phyloP scores from a whole-genome alignment of 2,329 filamentous ascomycete genomes.

The Phoma sp. region DNA sequence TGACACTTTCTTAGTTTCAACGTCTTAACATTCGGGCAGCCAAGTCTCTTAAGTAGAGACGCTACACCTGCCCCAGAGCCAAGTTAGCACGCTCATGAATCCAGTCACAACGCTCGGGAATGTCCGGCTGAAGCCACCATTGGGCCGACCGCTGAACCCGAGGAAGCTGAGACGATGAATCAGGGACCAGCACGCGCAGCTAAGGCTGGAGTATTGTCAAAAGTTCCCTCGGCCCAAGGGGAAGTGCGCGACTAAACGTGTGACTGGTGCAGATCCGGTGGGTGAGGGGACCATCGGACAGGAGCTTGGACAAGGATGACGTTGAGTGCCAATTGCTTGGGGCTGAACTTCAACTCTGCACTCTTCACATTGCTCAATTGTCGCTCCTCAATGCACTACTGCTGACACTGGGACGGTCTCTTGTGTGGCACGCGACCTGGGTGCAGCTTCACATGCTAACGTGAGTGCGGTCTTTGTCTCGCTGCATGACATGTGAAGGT shows the following conservation, averaged over 20 bases:
- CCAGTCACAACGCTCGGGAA: constrained; percentile 37
- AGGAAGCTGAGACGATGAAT: constrained; percentile 33
- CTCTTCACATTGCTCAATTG: neutral
- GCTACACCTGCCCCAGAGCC: constrained; percentile 24
- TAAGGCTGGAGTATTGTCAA: constrained; percentile 18
- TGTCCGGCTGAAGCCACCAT: constrained; percentile 45
- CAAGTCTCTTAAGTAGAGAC: constrained; percentile 42
- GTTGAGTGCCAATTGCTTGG: constrained; percentile 45
- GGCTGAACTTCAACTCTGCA: constrained; percentile 5
- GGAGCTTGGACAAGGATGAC: constrained; percentile 38
- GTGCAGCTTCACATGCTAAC: constrained; percentile 42
- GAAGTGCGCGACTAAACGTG: constrained; percentile 20
- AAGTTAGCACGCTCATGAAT: constrained; percentile 22
- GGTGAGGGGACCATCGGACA: constrained; percentile 34
- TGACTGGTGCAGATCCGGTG: constrained; percentile 20
- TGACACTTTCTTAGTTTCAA: constrained; percentile 26
- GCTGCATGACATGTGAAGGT: constrained; percentile 41
- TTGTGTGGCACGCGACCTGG: constrained; percentile 28
- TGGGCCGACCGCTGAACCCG: constrained; percentile 42
- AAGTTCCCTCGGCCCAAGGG: constrained; percentile 46
- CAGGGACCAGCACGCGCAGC: constrained; percentile 17
- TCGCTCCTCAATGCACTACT: neutral
- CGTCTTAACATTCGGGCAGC: constrained; percentile 20
- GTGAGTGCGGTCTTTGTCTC: constrained; percentile 17
- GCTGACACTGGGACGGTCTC: neutral